phyloP scores from a whole-genome alignment of 805 yeast genomes.

The Yamadazyma endophytica region DNA sequence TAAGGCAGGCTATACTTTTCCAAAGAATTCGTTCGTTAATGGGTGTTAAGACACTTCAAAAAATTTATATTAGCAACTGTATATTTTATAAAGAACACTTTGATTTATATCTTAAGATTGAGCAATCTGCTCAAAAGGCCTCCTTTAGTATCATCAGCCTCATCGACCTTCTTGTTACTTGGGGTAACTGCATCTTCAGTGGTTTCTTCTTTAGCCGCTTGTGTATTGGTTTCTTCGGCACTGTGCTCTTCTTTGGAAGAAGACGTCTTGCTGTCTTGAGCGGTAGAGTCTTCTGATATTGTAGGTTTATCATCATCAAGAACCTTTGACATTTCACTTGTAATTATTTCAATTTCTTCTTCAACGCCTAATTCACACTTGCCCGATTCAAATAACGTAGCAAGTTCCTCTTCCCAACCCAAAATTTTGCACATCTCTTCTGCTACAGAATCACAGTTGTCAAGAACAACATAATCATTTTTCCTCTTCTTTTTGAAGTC shows the following conservation, averaged over 20 bases:
- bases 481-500: slow-evolving; percentile 46
- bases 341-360: slow-evolving; percentile 9
- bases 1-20: slow-evolving; percentile 58
- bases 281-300: too few species aligned
- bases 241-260: too few species aligned
- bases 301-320: slow-evolving; percentile 2
- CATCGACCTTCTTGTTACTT: slow-evolving; percentile 6
- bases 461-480: slow-evolving; percentile 56
- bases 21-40: slow-evolving; percentile 31
- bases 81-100: slow-evolving; percentile 2
- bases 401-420: slow-evolving; percentile 64
- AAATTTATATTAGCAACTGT: slow-evolving; percentile 2
- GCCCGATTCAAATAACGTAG: slow-evolving; percentile 26
- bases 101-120: neutral
- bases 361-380: slow-evolving; percentile 9
- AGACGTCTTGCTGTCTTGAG: too few species aligned
- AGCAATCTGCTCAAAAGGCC: neutral
- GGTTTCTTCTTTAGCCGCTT: slow-evolving; percentile 2
- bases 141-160: too few species aligned
- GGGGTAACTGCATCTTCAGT: slow-evolving; percentile 1
- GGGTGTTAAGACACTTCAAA: too few species aligned
- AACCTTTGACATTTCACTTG: slow-evolving; percentile 9
- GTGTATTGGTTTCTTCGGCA: slow-evolving; percentile 1
- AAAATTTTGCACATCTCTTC: slow-evolving; percentile 45
- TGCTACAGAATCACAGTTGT: slow-evolving; percentile 66